Base-by-base conservation (phyloP, 352 stramenopile species). In the Lagenidium sp. region DNA sequence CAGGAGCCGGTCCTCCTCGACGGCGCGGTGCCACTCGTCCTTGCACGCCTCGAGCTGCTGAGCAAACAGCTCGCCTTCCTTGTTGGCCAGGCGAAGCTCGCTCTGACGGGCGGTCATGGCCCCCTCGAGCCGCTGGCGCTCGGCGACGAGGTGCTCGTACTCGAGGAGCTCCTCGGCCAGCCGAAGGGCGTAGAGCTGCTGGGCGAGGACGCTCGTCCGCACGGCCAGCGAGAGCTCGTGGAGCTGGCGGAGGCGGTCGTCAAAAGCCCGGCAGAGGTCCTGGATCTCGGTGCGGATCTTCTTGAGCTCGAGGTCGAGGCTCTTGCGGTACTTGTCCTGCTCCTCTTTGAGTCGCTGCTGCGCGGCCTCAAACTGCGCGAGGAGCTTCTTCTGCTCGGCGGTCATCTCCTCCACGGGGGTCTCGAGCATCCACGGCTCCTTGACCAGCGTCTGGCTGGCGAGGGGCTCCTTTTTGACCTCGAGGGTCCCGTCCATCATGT, bases 401-500 rank as follows among this genome's bases (percentile, higher is more conserved):
- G 60, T 80, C 63, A 83, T 77, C 21, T 83, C 61, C 10, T 68
- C 36, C 5, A 53, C 37, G 10, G 77, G 60, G 4, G 73, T 80
- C 4, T 85, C 74, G 31, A 96, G 28, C 79, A 97, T 95, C 89
- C 88, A 97, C 26, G 65, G 55, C 37, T 91, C 78, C 32, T 94
- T 88, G 23, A 85, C 68, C 6, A 79, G 46, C 22, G 67, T 69
- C 22, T 86, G 64, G 0, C 65, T 65, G 4, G 75, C 71, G 1
- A 82, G 49, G 7, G 61, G 66, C 18, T 96, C 84, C 42, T 92
- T 95, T 46, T 91, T 94, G 2, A 75, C 69, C 45, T 97, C 88
- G 8, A 97, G 63, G 23, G 89, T 97, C 20, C 89, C 90, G 55
- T 95, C 65, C 90, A 97, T 97, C 90, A 97, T 97, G 43, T 97